Conservation (phyloP, 169 alveolate species). For the Plasmodium gonderi region DNA sequence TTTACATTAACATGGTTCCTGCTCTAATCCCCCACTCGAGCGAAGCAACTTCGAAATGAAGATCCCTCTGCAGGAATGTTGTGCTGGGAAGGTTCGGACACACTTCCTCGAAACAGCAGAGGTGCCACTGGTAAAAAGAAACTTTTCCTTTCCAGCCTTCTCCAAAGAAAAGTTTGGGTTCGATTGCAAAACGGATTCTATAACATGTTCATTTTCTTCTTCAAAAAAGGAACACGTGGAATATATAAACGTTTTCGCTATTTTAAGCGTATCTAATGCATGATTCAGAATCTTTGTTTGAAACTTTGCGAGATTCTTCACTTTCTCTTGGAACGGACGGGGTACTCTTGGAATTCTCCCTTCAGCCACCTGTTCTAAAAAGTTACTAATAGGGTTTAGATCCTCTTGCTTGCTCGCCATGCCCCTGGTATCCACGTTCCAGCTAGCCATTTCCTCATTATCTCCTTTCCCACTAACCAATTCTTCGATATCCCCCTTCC, state of each 20-base stretch:
- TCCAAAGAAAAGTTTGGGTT: background rate
- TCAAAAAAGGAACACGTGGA: slow-evolving; percentile 75
- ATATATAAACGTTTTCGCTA: slow-evolving; percentile 49
- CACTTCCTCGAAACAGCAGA: slow-evolving; percentile 36
- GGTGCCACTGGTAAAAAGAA: slow-evolving; percentile 4
- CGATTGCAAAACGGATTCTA: slow-evolving; percentile 11
- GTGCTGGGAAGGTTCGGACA: slow-evolving; percentile 51
- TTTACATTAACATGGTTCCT: no score
- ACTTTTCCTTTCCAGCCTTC: slow-evolving; percentile 74
- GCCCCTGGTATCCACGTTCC: background rate
- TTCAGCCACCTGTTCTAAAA: background rate
- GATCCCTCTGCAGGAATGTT: slow-evolving; percentile 55
- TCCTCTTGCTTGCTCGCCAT: background rate
- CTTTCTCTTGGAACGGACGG: background rate
- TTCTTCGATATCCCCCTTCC: background rate
- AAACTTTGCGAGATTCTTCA: slow-evolving; percentile 29
- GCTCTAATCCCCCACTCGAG: background rate
- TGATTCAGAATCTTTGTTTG: slow-evolving; percentile 56
- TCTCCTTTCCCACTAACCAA: background rate
- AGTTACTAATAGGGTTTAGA: background rate
- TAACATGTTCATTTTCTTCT: slow-evolving; percentile 75
- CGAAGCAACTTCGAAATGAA: slow-evolving; percentile 31
- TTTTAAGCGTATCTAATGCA: slow-evolving; percentile 18
- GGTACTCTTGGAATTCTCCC: slow-evolving; percentile 46
- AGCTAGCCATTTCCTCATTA: background rate